Evolutionary conservation across 805 yeast species (phyloP), one percentile per base, ranked within the genome.

Genomic region (Zygosaccharomyces lentus): DNA sequence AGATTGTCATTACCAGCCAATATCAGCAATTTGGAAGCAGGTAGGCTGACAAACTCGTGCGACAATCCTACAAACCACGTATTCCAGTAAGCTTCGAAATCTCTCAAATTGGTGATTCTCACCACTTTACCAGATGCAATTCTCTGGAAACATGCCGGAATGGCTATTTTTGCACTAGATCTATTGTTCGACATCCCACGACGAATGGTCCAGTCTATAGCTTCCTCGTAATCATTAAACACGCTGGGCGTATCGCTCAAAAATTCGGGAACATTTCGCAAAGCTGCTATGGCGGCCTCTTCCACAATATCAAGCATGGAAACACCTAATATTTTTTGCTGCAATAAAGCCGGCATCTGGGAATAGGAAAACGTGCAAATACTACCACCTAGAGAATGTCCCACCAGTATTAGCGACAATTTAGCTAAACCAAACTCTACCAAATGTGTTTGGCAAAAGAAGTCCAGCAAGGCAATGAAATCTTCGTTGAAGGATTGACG

Each of bases 381-480:
- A 0, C 96, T 76, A 0, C 97, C 99, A 4, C 99, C 99, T 26
- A 95, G 70, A 1, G 96, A 87, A 64, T 91, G 99, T 0, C 98
- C 98, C 3, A 90, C 71, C 1, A 89, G 66, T 43, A 82, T 76
- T 2, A 87, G 21, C 1, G 72, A 55, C 13, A 66, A 48, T 24
- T 52, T 24, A 49, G 50, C 19, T 41, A 24, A 23, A 27, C 30
- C 34, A 26, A 46, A 24, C 21, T 35, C 44, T 8, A 46, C 16
- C 2, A 58, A 47, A 13, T 54, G 32, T 0, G 37, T 40, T 1
- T 42, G 15, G 17, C 69, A 52, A 39, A 84, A 73, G 25, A 64
- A 50, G 2, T 60, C 57, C 0, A 86, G 39, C 1, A 90, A 58
- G 34, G 66, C 69, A 0, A 62, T 55, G 42, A 83, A 77, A 65